phyloP scores from a whole-genome alignment of 495 filamentous ascomycete genomes.

The Xylaria castorea region DNA sequence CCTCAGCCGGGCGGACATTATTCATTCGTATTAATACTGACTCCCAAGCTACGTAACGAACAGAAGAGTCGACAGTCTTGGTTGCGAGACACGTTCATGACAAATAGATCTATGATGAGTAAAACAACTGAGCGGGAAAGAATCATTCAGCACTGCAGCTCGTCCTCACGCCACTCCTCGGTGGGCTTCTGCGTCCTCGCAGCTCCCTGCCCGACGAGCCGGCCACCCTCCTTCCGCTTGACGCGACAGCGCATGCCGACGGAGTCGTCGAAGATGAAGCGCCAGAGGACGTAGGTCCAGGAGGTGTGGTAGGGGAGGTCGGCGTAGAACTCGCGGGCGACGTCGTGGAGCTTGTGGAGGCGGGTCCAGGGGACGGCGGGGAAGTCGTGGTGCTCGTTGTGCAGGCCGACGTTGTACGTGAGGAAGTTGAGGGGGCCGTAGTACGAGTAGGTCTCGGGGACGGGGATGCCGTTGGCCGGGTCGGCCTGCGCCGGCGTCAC shows the following conservation, averaged over 20 bases:
- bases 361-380: slow-evolving; percentile 95
- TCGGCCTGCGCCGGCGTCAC: slow-evolving; percentile 63
- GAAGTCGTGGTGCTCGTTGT: slow-evolving; percentile 99
- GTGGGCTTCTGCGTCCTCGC: slow-evolving; percentile 54
- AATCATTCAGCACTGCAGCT: slow-evolving; percentile 20
- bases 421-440: slow-evolving; percentile 92
- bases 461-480: slow-evolving; percentile 63
- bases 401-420: slow-evolving; percentile 95
- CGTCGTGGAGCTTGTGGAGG: slow-evolving; percentile 72
- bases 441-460: slow-evolving; percentile 97
- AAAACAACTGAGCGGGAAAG: not conserved
- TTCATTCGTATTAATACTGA: not conserved
- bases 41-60: not conserved
- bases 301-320: slow-evolving; percentile 85
- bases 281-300: slow-evolving; percentile 93
- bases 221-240: slow-evolving; percentile 83
- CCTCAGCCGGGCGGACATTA: not conserved
- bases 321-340: slow-evolving; percentile 93
- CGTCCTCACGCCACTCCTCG: slow-evolving; percentile 36
- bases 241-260: slow-evolving; percentile 91
- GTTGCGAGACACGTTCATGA: not conserved
- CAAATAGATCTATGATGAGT: not conserved
- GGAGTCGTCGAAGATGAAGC: slow-evolving; percentile 87
- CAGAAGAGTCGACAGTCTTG: not conserved
- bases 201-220: slow-evolving; percentile 58